Base-by-base conservation (phyloP, 208 protist genomes). In the Wallacemonas collosoma region DNA sequence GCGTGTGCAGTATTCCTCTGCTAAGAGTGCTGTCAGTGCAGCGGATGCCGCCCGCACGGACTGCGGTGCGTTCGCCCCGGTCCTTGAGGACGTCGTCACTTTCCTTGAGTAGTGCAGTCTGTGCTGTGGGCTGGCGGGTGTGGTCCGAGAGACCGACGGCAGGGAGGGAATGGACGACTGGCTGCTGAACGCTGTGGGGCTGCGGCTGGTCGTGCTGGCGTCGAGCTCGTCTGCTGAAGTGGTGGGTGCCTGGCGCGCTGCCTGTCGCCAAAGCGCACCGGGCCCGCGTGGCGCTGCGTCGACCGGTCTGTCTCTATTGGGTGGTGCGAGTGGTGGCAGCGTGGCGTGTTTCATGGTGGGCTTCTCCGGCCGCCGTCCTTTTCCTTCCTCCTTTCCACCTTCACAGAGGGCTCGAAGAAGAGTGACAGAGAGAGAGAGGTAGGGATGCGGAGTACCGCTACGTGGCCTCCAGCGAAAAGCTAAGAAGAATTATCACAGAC, bases 1-100 rank as follows among this genome's bases (percentile, higher is more conserved):
- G 15, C 83, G 67, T 1, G 47, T 51, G 8, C n/a, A 4, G 40
- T 58, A 66, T 45, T 88, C 83, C 56, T 82, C 76, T 39, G 76
- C 67, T 17, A 72, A 69, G 9, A 80, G 56, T 1, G 73, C 60
- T 17, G 76, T 76, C 43, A 80, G 70, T 71, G 80, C 71, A 36
- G 81, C 65, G 40, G 43, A 54, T 14, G 14, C 5, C 0, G 45
- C 45, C 45, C 45, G 45, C 35, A 65, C 41, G 58, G 40, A 48
- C 36, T 43, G 26, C 26, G 26, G 26, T 26, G 26, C 26, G 26
- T 26, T 26, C 26, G 26, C 26, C 26, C 26, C 26, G 26, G 26
- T 26, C 26, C 26, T 26, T 26, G 26, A 26, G 26, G 26, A 26
- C 26, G 26, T 26, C 26, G 26, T 26, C 26, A 26, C 26, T 26